Percentiles rank a stretch among this genome's conserved stretches.
Evolutionary conservation across 805 yeast genomes (phyloP).

Genomic region (Pichia heedii): DNA sequence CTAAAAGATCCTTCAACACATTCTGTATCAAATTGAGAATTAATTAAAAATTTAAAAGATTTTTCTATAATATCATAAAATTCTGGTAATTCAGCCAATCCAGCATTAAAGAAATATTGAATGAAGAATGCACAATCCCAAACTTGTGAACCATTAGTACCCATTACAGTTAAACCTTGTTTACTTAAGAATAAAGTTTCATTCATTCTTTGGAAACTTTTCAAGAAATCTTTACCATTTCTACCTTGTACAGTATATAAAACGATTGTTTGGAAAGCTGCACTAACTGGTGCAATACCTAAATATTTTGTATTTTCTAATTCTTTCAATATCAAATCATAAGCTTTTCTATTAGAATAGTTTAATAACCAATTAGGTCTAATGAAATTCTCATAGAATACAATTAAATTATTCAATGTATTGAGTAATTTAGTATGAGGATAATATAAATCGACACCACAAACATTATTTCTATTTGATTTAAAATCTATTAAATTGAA

Average conservation of each 20-base stretch:
- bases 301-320: constrained; percentile 67
- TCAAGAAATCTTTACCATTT: constrained; percentile 50
- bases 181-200: constrained; percentile 81
- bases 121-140: constrained; percentile 95
- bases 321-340: constrained; percentile 65
- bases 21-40: constrained; percentile 80
- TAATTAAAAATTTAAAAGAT: constrained; percentile 62
- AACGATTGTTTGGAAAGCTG: constrained; percentile 73
- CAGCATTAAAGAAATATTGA: constrained; percentile 74
- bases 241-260: constrained; percentile 62
- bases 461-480: constrained; percentile 69
- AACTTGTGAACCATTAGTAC: constrained; percentile 94
- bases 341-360: constrained; percentile 42
- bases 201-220: constrained; percentile 49
- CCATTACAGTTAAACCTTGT: constrained; percentile 88
- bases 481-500: constrained; percentile 62
- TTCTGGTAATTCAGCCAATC: constrained; percentile 61
- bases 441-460: constrained; percentile 87
- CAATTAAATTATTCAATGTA: constrained; percentile 48
- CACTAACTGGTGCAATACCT: constrained; percentile 90
- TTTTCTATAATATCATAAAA: constrained; percentile 54
- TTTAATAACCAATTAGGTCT: constrained; percentile 69
- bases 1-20: constrained; percentile 72
- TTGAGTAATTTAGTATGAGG: constrained; percentile 76
- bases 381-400: constrained; percentile 56